A percentile compares a stretch with the other conserved stretches of the same genome.
Conservation (phyloP, 208 protist species). For the Acanthamoeba lenticulata region DNA sequence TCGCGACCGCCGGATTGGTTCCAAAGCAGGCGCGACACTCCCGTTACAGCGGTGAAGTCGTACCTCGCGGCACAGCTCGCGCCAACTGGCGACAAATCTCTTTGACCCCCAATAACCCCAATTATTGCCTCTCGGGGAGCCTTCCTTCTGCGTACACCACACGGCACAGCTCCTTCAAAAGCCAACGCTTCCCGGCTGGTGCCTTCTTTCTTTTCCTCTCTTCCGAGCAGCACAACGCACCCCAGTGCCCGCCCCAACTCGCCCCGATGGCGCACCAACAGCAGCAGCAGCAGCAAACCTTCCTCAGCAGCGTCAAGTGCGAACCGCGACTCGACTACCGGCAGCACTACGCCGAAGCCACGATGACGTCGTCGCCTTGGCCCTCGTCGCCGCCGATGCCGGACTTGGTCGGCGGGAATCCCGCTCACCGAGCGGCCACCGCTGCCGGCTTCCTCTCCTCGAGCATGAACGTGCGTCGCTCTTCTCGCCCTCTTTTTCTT, state of each 20-base stretch:
- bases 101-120: neutral
- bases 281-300: neutral
- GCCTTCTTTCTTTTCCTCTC: too few relatives aligned
- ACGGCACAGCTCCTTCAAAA: too few relatives aligned
- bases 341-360: too few relatives aligned
- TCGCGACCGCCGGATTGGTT: neutral
- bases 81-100: neutral
- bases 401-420: neutral
- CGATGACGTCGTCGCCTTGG: neutral
- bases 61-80: neutral
- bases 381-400: neutral
- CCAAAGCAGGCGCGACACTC: neutral
- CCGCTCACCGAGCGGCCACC: neutral
- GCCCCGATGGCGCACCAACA: neutral
- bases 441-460: neutral
- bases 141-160: too few relatives aligned
- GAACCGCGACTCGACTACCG: too few relatives aligned
- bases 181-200: too few relatives aligned
- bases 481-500: neutral
- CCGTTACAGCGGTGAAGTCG: neutral
- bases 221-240: too few relatives aligned
- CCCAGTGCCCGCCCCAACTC: too few relatives aligned
- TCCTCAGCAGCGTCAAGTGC: neutral
- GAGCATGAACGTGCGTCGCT: constrained; percentile 26
- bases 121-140: neutral